phyloP scores from a whole-genome alignment of 305 asterid species.

The Solanum hybrid region DNA sequence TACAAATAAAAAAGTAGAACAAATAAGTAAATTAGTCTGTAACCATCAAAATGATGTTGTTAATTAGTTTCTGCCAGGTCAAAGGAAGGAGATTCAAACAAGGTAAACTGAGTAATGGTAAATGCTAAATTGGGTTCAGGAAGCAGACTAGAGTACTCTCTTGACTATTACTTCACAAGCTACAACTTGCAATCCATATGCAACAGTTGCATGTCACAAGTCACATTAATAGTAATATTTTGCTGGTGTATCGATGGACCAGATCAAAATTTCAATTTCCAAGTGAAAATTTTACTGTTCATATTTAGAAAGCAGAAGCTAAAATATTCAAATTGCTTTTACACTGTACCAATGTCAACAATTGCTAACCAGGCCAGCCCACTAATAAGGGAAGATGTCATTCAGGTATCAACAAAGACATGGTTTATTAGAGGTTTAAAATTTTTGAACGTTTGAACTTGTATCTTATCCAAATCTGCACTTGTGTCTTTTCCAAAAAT shows the following conservation, averaged over 20 bases:
- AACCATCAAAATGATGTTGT: no score
- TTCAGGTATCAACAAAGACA: not conserved
- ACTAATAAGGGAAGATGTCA: not conserved
- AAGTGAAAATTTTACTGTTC: not conserved
- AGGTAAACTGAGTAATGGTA: not conserved
- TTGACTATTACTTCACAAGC: not conserved
- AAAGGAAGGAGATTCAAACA: not conserved
- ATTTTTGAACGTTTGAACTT: not conserved
- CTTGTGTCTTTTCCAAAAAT: not conserved
- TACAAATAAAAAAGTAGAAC: not conserved
- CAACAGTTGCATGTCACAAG: not conserved
- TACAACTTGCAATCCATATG: not conserved
- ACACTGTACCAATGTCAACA: not conserved
- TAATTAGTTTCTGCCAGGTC: not conserved
- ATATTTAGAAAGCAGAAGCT: not conserved
- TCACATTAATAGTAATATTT: not conserved
- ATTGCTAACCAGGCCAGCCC: not conserved
- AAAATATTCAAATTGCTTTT: not conserved
- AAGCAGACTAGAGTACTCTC: not conserved
- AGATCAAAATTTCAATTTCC: not conserved
- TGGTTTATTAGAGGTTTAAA: not conserved
- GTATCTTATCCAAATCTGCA: not conserved
- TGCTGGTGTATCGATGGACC: not conserved
- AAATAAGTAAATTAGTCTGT: no score
- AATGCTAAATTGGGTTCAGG: not conserved